Base-by-base conservation (phyloP, 495 filamentous ascomycete genomes). In the Aspergillus affinis region DNA sequence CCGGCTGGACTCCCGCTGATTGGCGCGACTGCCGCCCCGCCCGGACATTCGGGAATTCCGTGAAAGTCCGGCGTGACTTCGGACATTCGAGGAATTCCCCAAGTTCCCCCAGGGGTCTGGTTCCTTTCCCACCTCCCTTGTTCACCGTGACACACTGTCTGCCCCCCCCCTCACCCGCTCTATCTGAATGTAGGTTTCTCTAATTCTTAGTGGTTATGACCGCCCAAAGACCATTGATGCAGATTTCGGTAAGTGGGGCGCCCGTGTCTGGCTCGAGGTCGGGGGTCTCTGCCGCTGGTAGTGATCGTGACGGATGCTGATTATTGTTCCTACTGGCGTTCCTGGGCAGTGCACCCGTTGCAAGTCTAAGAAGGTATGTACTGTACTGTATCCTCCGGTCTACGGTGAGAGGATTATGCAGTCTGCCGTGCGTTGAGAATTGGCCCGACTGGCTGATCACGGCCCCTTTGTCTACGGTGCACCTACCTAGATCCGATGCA, bases 281-380 rank as follows among this genome's bases (percentile, higher is more conserved):
- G n/a, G n/a, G n/a, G n/a, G n/a, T n/a, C n/a, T n/a, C n/a, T n/a
- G n/a, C n/a, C n/a, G n/a, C n/a, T n/a, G n/a, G n/a, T n/a, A 52
- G 12, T 41, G 4, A 18, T 50, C 17, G 10, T 59, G 54, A 18
- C 41, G 19, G 4, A 7, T 27, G 18, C 20, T 54, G 17, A n/a
- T 26, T 20, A 23, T 2, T 26, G 23, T 18, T 13, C n/a, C 20
- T 19, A 21, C 30, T 10, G 30, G 6, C n/a, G n/a, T n/a, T 3
- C n/a, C 19, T 15, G 15, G 12, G 6, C 15, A 66, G 64, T 66
- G 64, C 48, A 56, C 45, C n/a, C 64, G 64, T 18, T 66, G 64
- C 23, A 54, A 66, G 29, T 58, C 64, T 29, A 66, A 61, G 48
- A 66, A 66, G 61, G 64, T 66, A 57, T 4, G 50, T 26, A 26